Evolutionary conservation across 306 rosid genomes (phyloP), one percentile per base, ranked within the genome.

Genomic region (Trifolium pratense): DNA sequence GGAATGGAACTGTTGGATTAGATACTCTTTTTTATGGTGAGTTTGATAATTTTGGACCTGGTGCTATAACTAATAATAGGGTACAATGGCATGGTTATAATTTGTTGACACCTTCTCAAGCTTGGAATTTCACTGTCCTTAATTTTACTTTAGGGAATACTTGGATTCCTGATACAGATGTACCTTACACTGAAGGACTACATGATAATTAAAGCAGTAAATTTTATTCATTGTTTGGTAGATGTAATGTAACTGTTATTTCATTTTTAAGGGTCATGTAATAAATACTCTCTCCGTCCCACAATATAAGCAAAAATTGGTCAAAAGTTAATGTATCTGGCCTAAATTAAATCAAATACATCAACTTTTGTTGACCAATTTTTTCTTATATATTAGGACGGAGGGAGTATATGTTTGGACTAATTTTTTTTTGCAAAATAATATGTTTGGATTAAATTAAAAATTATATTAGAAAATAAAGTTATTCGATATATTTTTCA

Each of bases 11-110:
- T 0, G 32, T 46, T 26, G 91, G 93, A 2, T 79, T 87, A 45
- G 91, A 85, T 39, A 90, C 97, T 0, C 75, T 90, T 0, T 89
- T 76, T 65, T 93, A 87, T 69, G 97, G 96, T 5, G 97, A 90
- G 83, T 93, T 71, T 58, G 37, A 80, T 23, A 90, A 90, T 71
- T 20, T 48, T 74, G 97, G 98, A 9, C 88, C 91, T 6, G 92
- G 97, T 53, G 79, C 97, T 34, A 31, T 56, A 39, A 90, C 97
- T 0, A 65, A 75, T 7, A 59, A 11, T 17, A 84, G 98, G 79
- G 93, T 93, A 4, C 62, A 77, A 9, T 93, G 96, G 98, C 73
- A 68, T 69, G 97, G 98, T 32, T 84, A 73, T 51, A 80, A 13
- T 48, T 29, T 83, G 43, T 66, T 90, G 88, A 90, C 71, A 75